Evolutionary conservation across 176 grass and related monocot genomes (phyloP).

Genomic region (Oryza brachyantha): DNA sequence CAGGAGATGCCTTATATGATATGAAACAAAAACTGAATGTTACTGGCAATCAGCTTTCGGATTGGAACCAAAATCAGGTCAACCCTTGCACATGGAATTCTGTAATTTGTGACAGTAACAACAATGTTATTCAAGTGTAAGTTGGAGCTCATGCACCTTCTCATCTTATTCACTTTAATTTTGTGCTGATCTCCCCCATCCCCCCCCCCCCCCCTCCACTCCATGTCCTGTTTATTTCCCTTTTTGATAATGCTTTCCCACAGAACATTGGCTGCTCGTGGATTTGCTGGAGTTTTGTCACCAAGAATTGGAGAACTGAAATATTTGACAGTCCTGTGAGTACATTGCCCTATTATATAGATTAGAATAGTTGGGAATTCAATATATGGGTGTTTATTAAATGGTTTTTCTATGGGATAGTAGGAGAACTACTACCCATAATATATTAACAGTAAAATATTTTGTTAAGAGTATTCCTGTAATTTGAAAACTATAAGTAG

Average conservation of each 20-base stretch:
- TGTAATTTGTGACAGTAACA: constrained; percentile 71
- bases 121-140: constrained; percentile 81
- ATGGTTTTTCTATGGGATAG: no score
- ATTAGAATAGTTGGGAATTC: not conserved
- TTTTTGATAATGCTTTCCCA: not conserved
- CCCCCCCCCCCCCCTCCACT: not conserved
- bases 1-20: constrained; percentile 55
- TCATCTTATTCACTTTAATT: not conserved
- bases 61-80: constrained; percentile 76
- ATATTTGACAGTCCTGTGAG: constrained; percentile 75
- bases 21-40: constrained; percentile 62
- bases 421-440: not conserved
- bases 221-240: not conserved
- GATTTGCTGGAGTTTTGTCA: constrained; percentile 70
- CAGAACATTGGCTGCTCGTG: constrained; percentile 75
- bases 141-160: constrained; percentile 3
- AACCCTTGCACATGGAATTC: constrained; percentile 75
- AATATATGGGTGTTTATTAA: no score
- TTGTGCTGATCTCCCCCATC: no score
- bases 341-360: not conserved
- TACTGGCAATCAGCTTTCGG: constrained; percentile 50
- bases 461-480: not conserved
- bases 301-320: constrained; percentile 81
- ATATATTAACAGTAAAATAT: not conserved
- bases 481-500: not conserved